A percentile compares a stretch with the other conserved stretches of the same genome.
Conservation (phyloP, 2,329 filamentous ascomycete genomes). For the Phaeosphaeriaceae sp. region DNA sequence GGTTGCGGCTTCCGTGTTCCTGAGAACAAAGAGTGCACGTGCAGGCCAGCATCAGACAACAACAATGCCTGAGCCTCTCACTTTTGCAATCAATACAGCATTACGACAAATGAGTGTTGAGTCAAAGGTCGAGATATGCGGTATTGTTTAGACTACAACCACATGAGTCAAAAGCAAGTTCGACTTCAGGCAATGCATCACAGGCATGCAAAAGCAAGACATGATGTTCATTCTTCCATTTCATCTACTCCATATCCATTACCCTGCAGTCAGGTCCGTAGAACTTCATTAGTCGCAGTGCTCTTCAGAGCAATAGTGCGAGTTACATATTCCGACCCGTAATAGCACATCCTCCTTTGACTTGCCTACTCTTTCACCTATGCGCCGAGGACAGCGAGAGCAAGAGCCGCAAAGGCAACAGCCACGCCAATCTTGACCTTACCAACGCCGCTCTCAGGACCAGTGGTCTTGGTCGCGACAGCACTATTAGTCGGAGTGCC, state of each 20-base stretch:
- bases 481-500: background rate
- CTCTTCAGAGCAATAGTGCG: background rate
- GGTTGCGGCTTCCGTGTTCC: too few relatives aligned
- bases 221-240: background rate
- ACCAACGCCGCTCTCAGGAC: background rate
- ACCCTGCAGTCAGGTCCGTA: background rate
- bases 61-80: too few relatives aligned
- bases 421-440: background rate
- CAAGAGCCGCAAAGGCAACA: background rate
- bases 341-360: background rate
- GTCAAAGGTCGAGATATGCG: background rate
- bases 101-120: too few relatives aligned
- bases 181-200: background rate
- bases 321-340: background rate
- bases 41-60: too few relatives aligned
- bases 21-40: too few relatives aligned
- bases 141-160: background rate
- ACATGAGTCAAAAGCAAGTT: background rate
- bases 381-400: background rate
- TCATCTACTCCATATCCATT: background rate
- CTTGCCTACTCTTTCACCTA: background rate
- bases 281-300: background rate
- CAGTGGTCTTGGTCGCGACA: background rate
- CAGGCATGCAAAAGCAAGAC: background rate
- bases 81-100: too few relatives aligned